These are phyloP conservation scores for Fonsecaea pugnacius DNA, from an alignment of 2,329 filamentous ascomycete genomes.

Conservation along the genomic window DNA sequence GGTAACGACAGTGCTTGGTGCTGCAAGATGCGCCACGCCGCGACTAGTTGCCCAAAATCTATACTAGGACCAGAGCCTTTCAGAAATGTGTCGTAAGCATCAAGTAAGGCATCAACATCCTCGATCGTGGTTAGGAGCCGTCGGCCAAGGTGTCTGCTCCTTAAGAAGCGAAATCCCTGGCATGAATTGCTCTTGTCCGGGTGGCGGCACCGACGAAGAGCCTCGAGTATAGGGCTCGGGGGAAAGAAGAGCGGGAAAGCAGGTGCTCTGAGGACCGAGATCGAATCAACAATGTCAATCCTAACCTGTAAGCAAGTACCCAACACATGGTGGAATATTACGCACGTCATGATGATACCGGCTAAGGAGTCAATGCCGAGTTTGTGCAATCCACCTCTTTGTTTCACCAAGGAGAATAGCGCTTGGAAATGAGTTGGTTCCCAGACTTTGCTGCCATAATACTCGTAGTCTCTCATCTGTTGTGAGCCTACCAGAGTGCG, in stretches of 20 bases:
- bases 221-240: neutral
- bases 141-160: conserved; percentile 1
- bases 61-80: conserved; percentile 7
- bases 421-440: conserved; percentile 23
- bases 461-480: conserved; percentile 19
- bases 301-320: conserved; percentile 2
- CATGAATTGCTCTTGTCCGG: neutral
- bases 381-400: conserved; percentile 20
- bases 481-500: neutral
- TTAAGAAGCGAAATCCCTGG: conserved; percentile 15
- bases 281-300: conserved; percentile 19
- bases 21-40: conserved; percentile 23
- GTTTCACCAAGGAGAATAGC: conserved; percentile 17
- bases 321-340: neutral
- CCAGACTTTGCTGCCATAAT: conserved; percentile 21
- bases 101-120: conserved; percentile 12
- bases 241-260: conserved; percentile 18
- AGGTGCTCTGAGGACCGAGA: conserved; percentile 15
- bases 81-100: conserved; percentile 14
- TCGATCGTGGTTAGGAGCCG: conserved; percentile 8
- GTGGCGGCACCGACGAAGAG: conserved; percentile 2
- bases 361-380: conserved; percentile 16
- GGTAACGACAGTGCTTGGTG: conserved; percentile 17
- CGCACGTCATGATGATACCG: conserved; percentile 22
- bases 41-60: conserved; percentile 22